Evolutionary conservation across 2,329 filamentous ascomycete species (phyloP).

Genomic region (Emergomyces africanus): DNA sequence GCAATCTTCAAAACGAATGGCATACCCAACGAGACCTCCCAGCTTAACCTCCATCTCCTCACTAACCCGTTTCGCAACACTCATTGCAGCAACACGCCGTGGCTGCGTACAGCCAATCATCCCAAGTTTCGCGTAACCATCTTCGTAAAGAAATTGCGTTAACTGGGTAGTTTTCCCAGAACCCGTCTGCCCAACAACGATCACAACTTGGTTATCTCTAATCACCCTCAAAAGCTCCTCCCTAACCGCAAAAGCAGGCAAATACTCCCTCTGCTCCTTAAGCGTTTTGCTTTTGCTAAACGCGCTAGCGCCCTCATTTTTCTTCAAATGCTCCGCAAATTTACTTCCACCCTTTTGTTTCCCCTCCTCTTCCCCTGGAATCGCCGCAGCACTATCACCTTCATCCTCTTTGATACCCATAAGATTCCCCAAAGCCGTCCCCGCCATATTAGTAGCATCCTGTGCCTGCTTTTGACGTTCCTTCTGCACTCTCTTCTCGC

Average conservation of each 20-base stretch:
- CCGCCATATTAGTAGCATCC: conserved; percentile 83
- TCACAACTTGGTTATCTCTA: conserved; percentile 90
- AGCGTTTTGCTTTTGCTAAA: conserved; percentile 91
- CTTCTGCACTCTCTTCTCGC: conserved; percentile 79
- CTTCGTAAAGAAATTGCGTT: conserved; percentile 91
- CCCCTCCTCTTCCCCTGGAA: conserved; percentile 51
- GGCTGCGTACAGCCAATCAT: conserved; percentile 97
- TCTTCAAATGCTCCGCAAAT: conserved; percentile 84
- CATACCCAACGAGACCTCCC: conserved; percentile 81
- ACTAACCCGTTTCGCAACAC: conserved; percentile 92
- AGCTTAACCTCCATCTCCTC: conserved; percentile 96
- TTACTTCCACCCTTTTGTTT: conserved; percentile 53
- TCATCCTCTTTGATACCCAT: conserved; percentile 93
- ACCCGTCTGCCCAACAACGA: conserved; percentile 93
- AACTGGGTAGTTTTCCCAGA: conserved; percentile 97
- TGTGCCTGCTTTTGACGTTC: conserved; percentile 91
- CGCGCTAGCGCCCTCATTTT: conserved; percentile 69
- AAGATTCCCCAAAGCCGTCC: conserved; percentile 83
- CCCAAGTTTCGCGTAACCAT: conserved; percentile 76
- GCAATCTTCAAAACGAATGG: conserved; percentile 96
- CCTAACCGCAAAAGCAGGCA: conserved; percentile 91
- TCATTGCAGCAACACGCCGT: conserved; percentile 94
- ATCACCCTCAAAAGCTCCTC: conserved; percentile 88
- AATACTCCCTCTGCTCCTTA: conserved; percentile 78
- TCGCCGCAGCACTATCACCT: conserved; percentile 69